Evolutionary conservation across 352 stramenopile genomes (phyloP).

Genomic region (Phytophthora nicotianae): DNA sequence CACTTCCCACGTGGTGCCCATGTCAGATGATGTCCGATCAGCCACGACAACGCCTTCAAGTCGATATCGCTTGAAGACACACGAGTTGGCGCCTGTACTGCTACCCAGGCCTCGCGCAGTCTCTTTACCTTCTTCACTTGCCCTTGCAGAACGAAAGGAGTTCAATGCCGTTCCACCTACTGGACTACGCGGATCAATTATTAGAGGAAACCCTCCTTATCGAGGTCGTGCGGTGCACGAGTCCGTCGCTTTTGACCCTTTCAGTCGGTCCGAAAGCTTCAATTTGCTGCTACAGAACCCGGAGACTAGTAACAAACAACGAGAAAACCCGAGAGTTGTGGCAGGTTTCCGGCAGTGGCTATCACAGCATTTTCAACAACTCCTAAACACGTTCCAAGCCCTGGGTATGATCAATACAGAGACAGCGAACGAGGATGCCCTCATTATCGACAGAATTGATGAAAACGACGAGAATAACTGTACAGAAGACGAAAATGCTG

Average conservation of each 20-base stretch:
- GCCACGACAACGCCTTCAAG: neutral
- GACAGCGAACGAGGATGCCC: neutral
- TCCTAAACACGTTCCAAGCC: slow-evolving; percentile 25
- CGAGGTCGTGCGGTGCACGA: slow-evolving; percentile 21
- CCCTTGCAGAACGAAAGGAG: slow-evolving; percentile 1
- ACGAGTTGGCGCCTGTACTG: slow-evolving; percentile 26
- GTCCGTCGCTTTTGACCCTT: slow-evolving; percentile 52
- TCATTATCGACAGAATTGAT: slow-evolving; percentile 2
- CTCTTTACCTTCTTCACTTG: slow-evolving; percentile 6
- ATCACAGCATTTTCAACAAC: slow-evolving; percentile 34
- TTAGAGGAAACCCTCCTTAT: neutral
- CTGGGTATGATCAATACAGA: slow-evolving; percentile 14
- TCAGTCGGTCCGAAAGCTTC: slow-evolving; percentile 40
- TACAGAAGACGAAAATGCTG: neutral
- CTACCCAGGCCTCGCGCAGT: slow-evolving; percentile 7
- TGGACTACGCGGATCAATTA: neutral
- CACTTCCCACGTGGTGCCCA: slow-evolving; percentile 1
- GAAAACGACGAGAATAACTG: slow-evolving; percentile 6
- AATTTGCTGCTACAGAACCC: slow-evolving; percentile 37
- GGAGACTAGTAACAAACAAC: slow-evolving; percentile 2
- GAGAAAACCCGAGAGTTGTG: slow-evolving; percentile 30
- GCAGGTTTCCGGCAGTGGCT: slow-evolving; percentile 41
- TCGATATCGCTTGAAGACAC: slow-evolving; percentile 23
- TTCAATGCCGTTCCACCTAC: slow-evolving; percentile 1
- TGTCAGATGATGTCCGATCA: slow-evolving; percentile 10